A percentile compares a stretch with the other conserved stretches of the same genome.
Evolutionary conservation across 441 rosid species (phyloP).

Genomic region (Bocquillonia castaneifolia): DNA sequence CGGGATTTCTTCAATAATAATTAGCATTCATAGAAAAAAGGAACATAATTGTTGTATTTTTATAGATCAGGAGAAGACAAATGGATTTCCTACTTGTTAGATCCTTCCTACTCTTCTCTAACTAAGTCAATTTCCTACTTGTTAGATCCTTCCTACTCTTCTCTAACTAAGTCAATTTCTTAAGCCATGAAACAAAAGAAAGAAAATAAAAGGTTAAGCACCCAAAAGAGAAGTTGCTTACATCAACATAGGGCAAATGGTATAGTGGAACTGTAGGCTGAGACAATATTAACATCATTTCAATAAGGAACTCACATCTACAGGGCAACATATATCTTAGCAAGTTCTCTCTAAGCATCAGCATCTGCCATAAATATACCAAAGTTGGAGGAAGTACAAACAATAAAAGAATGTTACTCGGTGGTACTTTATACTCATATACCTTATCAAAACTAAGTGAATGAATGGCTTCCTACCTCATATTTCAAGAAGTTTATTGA

Average conservation of each 20-base stretch:
- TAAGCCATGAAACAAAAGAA: background rate
- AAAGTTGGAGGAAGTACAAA: slow-evolving; percentile 1
- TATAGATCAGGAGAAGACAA: too few relatives aligned
- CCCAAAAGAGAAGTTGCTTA: slow-evolving; percentile 30
- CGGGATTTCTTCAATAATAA: too few relatives aligned
- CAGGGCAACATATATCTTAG: slow-evolving; percentile 78
- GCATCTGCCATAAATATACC: slow-evolving; percentile 96
- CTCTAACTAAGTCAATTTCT: background rate
- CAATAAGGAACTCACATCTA: slow-evolving; percentile 59
- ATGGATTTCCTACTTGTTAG: too few relatives aligned
- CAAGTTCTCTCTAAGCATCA: slow-evolving; percentile 99
- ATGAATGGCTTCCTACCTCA: slow-evolving; percentile 36
- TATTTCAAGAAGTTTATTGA: slow-evolving; percentile 92
- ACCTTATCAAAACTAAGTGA: background rate
- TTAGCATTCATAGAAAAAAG: too few relatives aligned
- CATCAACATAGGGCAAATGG: slow-evolving; percentile 92
- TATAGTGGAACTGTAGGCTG: slow-evolving; percentile 77
- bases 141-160: background rate
- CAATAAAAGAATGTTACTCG: slow-evolving; percentile 6
- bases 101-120: too few relatives aligned
- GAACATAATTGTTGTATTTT: too few relatives aligned
- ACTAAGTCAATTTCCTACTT: too few relatives aligned
- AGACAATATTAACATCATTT: slow-evolving; percentile 46
- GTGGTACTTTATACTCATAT: background rate
- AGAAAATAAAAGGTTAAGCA: background rate